Evolutionary conservation across 2,329 filamentous ascomycete genomes (phyloP), one percentile per base, ranked within the genome.

Genomic region (Karstenula rhodostoma): DNA sequence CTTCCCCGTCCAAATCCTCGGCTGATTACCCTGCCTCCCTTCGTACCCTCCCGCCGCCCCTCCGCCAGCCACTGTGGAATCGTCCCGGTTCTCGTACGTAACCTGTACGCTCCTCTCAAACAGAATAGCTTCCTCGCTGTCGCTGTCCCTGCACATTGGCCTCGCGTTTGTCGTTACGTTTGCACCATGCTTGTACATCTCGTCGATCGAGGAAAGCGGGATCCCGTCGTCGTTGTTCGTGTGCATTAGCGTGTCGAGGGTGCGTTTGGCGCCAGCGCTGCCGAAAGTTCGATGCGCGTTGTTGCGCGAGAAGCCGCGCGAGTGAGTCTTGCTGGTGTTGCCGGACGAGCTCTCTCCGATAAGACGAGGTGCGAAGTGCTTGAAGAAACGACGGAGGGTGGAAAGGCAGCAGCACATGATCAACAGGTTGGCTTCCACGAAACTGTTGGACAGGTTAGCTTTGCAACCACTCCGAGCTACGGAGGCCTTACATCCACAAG

Each of bases 301-400:
- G 48, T 50, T 50, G 27, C 32, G 29, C n/a, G 48, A 50, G n/a
- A 50, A 50, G 29, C 48, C 48, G n/a, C 48, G 48, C 29, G 29
- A 19, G 32, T 50, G 29, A 4, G 29, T 13, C 17, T 50, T 50
- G 48, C n/a, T 35, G 48, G 35, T 50, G 32, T 29, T 22, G 29
- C n/a, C 29, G 2, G 29, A 50, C 4, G 48, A 50, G 12, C 10
- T 12, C 22, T 50, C 29, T 2, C 48, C 48, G 10, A 50, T 33
- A 8, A 50, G 48, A 6, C 32, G 32, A 8, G 32, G 48, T 9
- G 32, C 19, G n/a, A 50, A 33, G 32, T 50, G 48, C 48, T 50
- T 50, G 32, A 50, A 33, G 48, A 50, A 50, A 22, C 48, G n/a
- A 3, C 46, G 46, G 4, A 49, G 46, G 25, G 46, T 49, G 4